Percentiles rank a stretch among this genome's conserved stretches.
Conservation (phyloP, 495 filamentous ascomycete genomes). For the Penicillium maclennaniae region DNA sequence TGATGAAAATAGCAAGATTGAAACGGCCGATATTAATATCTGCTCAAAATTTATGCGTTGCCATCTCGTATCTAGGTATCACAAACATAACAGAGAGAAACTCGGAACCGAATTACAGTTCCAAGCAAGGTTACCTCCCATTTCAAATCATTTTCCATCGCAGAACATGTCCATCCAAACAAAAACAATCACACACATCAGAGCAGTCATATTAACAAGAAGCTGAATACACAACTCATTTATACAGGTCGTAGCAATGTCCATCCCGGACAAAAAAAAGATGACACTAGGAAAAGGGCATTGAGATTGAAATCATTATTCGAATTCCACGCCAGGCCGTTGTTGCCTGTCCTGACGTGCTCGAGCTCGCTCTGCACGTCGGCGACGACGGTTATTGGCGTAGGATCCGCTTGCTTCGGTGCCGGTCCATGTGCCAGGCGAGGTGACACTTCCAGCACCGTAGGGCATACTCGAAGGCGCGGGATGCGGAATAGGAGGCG, state of each 20-base stretch:
- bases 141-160: slow-evolving; percentile 8
- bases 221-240: slow-evolving; percentile 11
- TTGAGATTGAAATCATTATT: slow-evolving; percentile 17
- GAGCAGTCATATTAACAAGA: slow-evolving; percentile 14
- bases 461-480: slow-evolving; percentile 39
- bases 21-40: too few species aligned
- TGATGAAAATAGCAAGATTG: too few species aligned
- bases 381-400: slow-evolving; percentile 49
- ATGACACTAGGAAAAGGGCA: not conserved
- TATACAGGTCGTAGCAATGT: slow-evolving; percentile 16
- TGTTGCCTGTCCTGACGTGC: slow-evolving; percentile 45
- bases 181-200: slow-evolving; percentile 10
- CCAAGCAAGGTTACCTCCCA: not conserved
- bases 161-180: slow-evolving; percentile 4
- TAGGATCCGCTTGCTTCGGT: slow-evolving; percentile 53
- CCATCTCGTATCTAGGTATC: too few species aligned
- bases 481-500: slow-evolving; percentile 29
- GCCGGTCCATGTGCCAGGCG: slow-evolving; percentile 45
- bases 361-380: slow-evolving; percentile 50
- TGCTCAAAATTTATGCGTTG: too few species aligned
- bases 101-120: not conserved
- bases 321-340: slow-evolving; percentile 44
- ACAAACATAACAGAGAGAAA: not conserved
- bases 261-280: not conserved
- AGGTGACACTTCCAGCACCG: slow-evolving; percentile 43